These are phyloP conservation scores for Camellia granthamiana DNA, from an alignment of 148 eudicot species.

Conservation along the genomic window DNA sequence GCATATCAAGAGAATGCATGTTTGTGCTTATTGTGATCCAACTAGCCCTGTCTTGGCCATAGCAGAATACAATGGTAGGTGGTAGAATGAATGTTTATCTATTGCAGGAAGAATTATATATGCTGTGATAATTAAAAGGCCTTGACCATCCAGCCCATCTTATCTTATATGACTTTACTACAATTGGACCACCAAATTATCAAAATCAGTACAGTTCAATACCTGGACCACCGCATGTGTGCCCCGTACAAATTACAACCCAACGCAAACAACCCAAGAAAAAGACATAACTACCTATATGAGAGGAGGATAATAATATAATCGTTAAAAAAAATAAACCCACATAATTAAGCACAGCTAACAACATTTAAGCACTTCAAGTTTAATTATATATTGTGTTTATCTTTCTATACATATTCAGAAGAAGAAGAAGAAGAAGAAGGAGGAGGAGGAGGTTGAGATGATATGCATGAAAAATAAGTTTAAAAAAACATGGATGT, in stretches of 20 bases:
- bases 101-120: neutral
- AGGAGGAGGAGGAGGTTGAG: neutral
- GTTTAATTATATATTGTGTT: neutral
- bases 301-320: neutral
- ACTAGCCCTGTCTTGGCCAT: neutral
- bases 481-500: no score
- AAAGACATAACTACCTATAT: neutral
- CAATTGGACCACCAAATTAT: slow-evolving; percentile 33
- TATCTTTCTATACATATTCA: neutral
- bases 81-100: slow-evolving; percentile 4
- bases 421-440: neutral
- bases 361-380: neutral
- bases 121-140: neutral
- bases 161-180: slow-evolving; percentile 20
- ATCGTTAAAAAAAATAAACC: neutral
- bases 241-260: slow-evolving; percentile 4
- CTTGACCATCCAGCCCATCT: slow-evolving; percentile 1
- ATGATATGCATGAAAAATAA: neutral
- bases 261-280: slow-evolving; percentile 2
- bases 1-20: neutral
- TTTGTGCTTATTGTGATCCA: neutral
- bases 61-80: slow-evolving; percentile 12
- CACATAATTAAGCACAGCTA: neutral
- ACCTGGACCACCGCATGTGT: slow-evolving; percentile 38
- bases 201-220: slow-evolving; percentile 24